These are phyloP conservation scores for Drosera spatulata DNA, from an alignment of 179 eudicot species.

Conservation along the genomic window DNA sequence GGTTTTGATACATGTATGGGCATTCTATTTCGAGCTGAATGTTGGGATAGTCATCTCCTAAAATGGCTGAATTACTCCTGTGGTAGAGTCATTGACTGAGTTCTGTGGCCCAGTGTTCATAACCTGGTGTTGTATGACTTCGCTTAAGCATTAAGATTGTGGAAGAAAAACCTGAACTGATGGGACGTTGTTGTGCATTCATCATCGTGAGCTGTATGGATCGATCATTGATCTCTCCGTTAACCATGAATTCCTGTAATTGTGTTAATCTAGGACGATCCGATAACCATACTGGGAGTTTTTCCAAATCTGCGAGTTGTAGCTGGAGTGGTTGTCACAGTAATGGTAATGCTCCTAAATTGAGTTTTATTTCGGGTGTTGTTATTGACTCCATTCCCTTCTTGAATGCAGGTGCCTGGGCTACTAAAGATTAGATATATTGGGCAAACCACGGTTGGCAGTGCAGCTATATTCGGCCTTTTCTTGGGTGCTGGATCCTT, in stretches of 20 bases:
- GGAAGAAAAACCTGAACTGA: too few relatives aligned
- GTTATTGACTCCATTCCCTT: not conserved
- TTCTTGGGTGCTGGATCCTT: slow-evolving; percentile 17
- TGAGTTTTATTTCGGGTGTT: not conserved
- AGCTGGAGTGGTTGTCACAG: not conserved
- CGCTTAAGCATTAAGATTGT: too few relatives aligned
- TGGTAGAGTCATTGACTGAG: not conserved
- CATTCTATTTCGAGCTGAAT: not conserved
- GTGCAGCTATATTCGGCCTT: slow-evolving; percentile 83
- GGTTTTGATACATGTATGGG: not conserved
- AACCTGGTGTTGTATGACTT: not conserved
- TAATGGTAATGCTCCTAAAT: not conserved
- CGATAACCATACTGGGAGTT: too few relatives aligned
- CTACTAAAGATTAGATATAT: slow-evolving; percentile 62
- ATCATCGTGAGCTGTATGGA: too few relatives aligned
- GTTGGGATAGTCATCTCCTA: not conserved
- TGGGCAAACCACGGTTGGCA: slow-evolving; percentile 84
- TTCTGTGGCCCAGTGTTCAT: not conserved
- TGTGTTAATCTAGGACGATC: too few relatives aligned
- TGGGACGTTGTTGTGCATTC: too few relatives aligned
- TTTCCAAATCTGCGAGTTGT: not conserved
- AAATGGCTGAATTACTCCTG: not conserved
- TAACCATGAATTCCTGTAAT: too few relatives aligned
- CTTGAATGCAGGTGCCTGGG: slow-evolving; percentile 62
- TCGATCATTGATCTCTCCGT: too few relatives aligned